Evolutionary conservation across 2,329 filamentous ascomycete genomes (phyloP).

Genomic region (Ceratocystis ficicola): DNA sequence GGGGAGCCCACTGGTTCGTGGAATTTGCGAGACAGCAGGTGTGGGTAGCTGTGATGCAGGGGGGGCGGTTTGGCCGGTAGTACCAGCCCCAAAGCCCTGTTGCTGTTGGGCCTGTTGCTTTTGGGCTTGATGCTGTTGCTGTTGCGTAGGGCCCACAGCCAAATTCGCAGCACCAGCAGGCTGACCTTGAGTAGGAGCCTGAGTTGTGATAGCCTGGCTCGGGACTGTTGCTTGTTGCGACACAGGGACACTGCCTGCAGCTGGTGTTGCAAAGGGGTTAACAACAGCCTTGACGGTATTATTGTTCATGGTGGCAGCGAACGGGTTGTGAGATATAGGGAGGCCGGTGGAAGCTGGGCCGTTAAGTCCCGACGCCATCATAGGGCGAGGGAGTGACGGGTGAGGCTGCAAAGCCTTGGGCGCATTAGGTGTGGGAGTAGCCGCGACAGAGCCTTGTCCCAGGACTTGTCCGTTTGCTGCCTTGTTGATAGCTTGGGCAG

Average conservation of each 20-base stretch:
- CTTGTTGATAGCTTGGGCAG: not conserved
- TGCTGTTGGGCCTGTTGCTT: slow-evolving; percentile 14
- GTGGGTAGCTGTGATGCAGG: slow-evolving; percentile 14
- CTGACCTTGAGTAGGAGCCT: not conserved
- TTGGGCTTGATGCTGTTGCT: slow-evolving; percentile 22
- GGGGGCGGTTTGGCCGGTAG: slow-evolving; percentile 10
- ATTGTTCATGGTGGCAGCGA: slow-evolving; percentile 11
- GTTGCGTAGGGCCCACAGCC: not conserved
- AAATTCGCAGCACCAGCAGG: not conserved
- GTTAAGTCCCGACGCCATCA: not conserved
- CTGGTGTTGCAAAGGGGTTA: slow-evolving; percentile 14
- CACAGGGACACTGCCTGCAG: not conserved
- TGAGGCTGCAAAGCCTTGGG: slow-evolving; percentile 16
- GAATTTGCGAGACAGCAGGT: slow-evolving; percentile 12
- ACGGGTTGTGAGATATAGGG: slow-evolving; percentile 1
- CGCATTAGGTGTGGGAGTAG: not conserved
- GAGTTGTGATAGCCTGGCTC: not conserved
- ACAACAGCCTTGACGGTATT: slow-evolving; percentile 4
- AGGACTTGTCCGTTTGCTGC: slow-evolving; percentile 23
- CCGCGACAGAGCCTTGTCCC: slow-evolving; percentile 23
- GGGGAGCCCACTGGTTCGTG: slow-evolving; percentile 29
- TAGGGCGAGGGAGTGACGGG: slow-evolving; percentile 12
- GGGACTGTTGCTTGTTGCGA: not conserved
- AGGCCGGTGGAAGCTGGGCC: not conserved
- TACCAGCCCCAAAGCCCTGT: slow-evolving; percentile 12